These are phyloP conservation scores for Candida ponderosae DNA, from an alignment of 805 yeast genomes.

Conservation along the genomic window DNA sequence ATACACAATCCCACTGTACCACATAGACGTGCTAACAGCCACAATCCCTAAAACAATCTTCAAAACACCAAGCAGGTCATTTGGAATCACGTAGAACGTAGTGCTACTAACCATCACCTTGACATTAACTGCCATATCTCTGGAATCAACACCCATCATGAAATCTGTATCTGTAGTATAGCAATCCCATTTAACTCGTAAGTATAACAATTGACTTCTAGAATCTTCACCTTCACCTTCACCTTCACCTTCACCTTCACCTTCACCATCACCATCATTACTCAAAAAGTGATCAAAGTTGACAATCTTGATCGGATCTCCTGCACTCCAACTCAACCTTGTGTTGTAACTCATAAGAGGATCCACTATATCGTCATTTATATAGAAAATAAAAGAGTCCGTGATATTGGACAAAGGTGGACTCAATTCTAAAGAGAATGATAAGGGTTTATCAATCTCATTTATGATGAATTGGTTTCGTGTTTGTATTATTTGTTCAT, in stretches of 20 bases:
- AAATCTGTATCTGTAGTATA: slow-evolving; percentile 6
- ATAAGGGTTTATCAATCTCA: slow-evolving; percentile 1
- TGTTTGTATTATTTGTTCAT: not conserved
- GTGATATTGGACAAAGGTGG: not conserved
- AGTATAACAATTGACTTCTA: slow-evolving; percentile 2
- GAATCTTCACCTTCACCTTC: slow-evolving; percentile 1
- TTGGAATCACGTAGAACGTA: not conserved
- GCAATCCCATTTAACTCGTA: slow-evolving; percentile 9
- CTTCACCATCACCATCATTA: not conserved
- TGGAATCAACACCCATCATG: slow-evolving; percentile 5
- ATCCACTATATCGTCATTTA: slow-evolving; percentile 7
- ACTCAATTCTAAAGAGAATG: slow-evolving; percentile 2
- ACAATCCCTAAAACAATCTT: not conserved
- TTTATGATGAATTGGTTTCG: not conserved
- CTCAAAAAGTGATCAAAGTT: slow-evolving; percentile 5
- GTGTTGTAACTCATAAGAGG: slow-evolving; percentile 21
- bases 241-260: not conserved
- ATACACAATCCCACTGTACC: not conserved
- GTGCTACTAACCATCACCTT: slow-evolving; percentile 2
- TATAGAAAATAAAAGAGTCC: slow-evolving; percentile 4
- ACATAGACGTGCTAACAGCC: not conserved
- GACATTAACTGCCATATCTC: slow-evolving; percentile 1
- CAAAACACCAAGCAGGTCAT: not conserved
- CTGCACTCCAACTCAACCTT: slow-evolving; percentile 1
- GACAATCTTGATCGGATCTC: slow-evolving; percentile 11